These are phyloP conservation scores for Pichia gijzeniarum DNA, from an alignment of 805 yeast species.

Conservation along the genomic window DNA sequence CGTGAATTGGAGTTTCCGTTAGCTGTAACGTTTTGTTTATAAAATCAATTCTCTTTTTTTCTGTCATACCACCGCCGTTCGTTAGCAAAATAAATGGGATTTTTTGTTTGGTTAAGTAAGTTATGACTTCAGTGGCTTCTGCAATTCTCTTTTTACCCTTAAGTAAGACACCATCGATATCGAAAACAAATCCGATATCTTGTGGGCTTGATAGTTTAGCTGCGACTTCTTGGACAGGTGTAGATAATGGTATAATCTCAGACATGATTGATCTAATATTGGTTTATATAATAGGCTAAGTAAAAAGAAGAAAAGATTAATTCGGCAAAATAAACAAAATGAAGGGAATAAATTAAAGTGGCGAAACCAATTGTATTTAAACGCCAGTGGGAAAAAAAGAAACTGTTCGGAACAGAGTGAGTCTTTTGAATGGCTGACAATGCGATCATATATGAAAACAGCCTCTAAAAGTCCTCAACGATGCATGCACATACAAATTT, in stretches of 20 bases:
- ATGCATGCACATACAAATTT: too few species aligned
- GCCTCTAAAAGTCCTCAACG: too few species aligned
- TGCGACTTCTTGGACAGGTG: constrained; percentile 13
- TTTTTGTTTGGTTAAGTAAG: constrained; percentile 38
- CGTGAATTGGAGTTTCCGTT: constrained; percentile 36
- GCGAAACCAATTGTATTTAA: neutral
- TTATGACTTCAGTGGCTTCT: constrained; percentile 51
- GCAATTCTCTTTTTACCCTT: constrained; percentile 66
- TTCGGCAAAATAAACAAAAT: neutral
- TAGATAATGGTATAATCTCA: constrained; percentile 10
- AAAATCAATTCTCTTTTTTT: constrained; percentile 44
- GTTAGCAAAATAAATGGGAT: constrained; percentile 82
- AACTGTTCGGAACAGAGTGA: too few species aligned
- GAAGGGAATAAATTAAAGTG: neutral
- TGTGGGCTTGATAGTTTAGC: constrained; percentile 9
- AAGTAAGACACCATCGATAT: constrained; percentile 81
- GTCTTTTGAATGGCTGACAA: too few species aligned
- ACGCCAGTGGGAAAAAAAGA: neutral
- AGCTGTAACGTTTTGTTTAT: constrained; percentile 39
- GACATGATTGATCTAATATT: neutral
- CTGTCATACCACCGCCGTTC: constrained; percentile 72
- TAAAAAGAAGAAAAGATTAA: too few species aligned
- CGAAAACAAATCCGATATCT: constrained; percentile 32
- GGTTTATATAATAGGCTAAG: neutral
- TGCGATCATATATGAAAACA: too few species aligned